Evolutionary conservation across 768 basidiomycete species (phyloP).

Genomic region (Steccherinum ochraceum): DNA sequence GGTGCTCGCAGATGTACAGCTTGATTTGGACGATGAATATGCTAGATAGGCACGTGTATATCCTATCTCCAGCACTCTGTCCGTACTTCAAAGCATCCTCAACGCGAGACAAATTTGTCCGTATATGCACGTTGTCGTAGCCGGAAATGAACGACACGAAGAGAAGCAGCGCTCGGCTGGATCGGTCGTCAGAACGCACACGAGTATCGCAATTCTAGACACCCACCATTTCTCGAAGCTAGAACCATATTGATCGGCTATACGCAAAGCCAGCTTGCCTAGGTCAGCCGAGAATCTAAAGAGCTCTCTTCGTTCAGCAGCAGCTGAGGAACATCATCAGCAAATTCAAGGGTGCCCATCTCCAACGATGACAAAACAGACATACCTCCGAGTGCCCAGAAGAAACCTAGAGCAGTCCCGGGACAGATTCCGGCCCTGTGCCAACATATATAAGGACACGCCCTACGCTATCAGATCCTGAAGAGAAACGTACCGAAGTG

Average conservation of each 20-base stretch:
- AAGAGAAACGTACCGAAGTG: conserved; percentile 40
- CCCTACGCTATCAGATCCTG: background rate
- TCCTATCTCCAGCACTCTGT: conserved; percentile 61
- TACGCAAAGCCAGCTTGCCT: conserved; percentile 57
- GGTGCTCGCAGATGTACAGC: conserved; percentile 55
- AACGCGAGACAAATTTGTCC: conserved; percentile 52
- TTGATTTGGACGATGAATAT: conserved; percentile 49
- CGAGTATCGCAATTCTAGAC: background rate
- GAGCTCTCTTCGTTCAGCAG: conserved; percentile 54
- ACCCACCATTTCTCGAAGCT: conserved; percentile 62
- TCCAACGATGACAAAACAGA: background rate
- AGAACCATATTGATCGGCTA: conserved; percentile 60
- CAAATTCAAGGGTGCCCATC: background rate
- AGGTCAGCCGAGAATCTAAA: conserved; percentile 66
- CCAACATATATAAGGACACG: conserved; percentile 25
- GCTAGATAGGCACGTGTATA: conserved; percentile 52
- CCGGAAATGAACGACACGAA: conserved; percentile 60
- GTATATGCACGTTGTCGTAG: conserved; percentile 60
- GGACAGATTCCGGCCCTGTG: conserved; percentile 65
- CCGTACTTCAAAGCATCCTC: conserved; percentile 62
- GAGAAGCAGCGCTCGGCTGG: conserved; percentile 54
- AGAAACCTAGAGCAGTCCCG: conserved; percentile 65
- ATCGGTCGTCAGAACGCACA: conserved; percentile 5
- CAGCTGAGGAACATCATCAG: conserved; percentile 21
- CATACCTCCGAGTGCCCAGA: conserved; percentile 62